phyloP scores from a whole-genome alignment of 2,329 filamentous ascomycete species.

The Botryotinia convoluta region DNA sequence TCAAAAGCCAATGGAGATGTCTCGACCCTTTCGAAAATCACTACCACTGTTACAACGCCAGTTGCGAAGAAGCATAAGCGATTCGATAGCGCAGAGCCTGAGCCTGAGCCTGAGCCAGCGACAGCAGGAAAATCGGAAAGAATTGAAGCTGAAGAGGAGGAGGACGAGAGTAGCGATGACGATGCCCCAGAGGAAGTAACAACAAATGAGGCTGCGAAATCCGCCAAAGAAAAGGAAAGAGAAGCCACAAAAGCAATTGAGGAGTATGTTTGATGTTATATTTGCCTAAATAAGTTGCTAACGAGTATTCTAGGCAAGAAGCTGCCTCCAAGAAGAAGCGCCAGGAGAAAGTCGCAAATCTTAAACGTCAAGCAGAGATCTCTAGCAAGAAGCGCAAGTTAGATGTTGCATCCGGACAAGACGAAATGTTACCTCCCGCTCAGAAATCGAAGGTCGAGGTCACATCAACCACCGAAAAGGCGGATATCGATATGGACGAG shows the following conservation, averaged over 20 bases:
- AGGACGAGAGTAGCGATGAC: slow-evolving; percentile 34
- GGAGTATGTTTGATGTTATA: slow-evolving; percentile 27
- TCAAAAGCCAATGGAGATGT: neutral
- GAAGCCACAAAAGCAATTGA: slow-evolving; percentile 35
- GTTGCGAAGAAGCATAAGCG: slow-evolving; percentile 27
- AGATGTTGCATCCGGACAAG: slow-evolving; percentile 14
- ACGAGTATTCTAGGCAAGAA: slow-evolving; percentile 29
- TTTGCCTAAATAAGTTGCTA: slow-evolving; percentile 7
- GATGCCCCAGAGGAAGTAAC: slow-evolving; percentile 37
- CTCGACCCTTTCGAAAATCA: neutral
- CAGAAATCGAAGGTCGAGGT: slow-evolving; percentile 15
- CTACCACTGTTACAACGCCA: slow-evolving; percentile 1
- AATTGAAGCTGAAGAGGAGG: slow-evolving; percentile 4
- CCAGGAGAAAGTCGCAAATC: slow-evolving; percentile 31
- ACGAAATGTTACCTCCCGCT: slow-evolving; percentile 14
- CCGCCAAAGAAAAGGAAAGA: slow-evolving; percentile 25
- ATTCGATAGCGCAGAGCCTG: slow-evolving; percentile 32
- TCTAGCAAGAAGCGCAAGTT: slow-evolving; percentile 32
- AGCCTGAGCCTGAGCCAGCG: slow-evolving; percentile 28
- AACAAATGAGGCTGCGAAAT: slow-evolving; percentile 30
- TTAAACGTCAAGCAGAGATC: slow-evolving; percentile 32
- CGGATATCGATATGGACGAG: slow-evolving; percentile 10
- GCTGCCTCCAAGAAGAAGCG: slow-evolving; percentile 33
- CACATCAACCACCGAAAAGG: neutral
- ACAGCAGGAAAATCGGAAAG: neutral